Evolutionary conservation across 2,329 filamentous ascomycete species (phyloP), one percentile per base, ranked within the genome.

Genomic region (Diplodia mutila): DNA sequence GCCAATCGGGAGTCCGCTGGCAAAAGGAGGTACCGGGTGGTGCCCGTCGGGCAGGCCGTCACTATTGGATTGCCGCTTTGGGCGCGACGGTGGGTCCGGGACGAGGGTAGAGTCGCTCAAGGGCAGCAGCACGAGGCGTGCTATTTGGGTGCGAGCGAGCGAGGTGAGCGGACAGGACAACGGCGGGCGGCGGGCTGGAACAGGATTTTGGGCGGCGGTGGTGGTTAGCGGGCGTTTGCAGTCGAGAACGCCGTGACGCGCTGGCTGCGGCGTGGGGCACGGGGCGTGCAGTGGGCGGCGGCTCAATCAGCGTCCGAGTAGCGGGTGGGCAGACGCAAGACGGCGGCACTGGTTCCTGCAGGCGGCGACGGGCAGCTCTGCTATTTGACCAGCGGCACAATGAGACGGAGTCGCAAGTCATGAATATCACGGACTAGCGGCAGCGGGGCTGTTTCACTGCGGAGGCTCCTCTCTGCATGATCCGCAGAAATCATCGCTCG

Each of bases 51-150:
- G 64, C 37, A 66, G 64, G 53, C 53, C 64, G 39, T 49, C 42
- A 66, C 64, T 66, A 66, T 66, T 66, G 64, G 64, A 61, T 67
- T 67, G 65, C 65, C 65, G 55, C 54, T 67, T 67, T 67, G 32
- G 65, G 65, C 46, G 55, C 21, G 21, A 25, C 65, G 53, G 64
- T 66, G 64, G 64, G 64, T 59, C 64, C 54, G 52, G 52, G 8
- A 25, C 27, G 29, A 51, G 42, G 27, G 29, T 14, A 51, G 46
- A 63, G 59, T 51, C 59, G 59, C 46, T 51, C 59, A 63, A 48
- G 32, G 23, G 29, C 42, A 37, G 21, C 59, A 37, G 34, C 54
- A 16, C 32, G 34, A 57, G 32, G 52, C 18, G 34, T 34, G 57
- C 39, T 49, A 21, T n/a, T 16, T 18, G 39, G 23, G 11, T 32